A percentile compares a stretch with the other conserved stretches of the same genome.
Conservation (phyloP, 208 protist genomes). For the Phytomonas sp. region DNA sequence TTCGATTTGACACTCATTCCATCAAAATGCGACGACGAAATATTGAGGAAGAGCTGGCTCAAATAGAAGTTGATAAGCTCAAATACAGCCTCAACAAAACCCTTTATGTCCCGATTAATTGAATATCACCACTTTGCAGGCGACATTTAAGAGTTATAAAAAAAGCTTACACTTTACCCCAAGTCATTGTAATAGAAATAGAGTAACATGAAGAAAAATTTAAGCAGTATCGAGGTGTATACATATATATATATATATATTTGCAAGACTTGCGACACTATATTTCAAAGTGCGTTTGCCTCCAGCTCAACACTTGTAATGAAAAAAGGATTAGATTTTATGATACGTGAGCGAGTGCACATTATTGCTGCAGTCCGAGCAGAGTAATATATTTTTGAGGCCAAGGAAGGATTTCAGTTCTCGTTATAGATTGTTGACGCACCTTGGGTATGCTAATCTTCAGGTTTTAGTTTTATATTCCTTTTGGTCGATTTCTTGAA, state of each 20-base stretch:
- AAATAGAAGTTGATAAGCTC: conserved; percentile 48
- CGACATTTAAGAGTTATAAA: background rate
- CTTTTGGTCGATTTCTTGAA: background rate
- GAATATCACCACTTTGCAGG: background rate
- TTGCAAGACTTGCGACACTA: background rate
- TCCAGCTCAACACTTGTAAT: background rate
- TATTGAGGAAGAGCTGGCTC: conserved; percentile 66
- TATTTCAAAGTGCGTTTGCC: background rate
- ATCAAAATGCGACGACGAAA: conserved; percentile 41
- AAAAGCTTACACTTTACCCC: background rate
- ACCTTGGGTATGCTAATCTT: background rate
- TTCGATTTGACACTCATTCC: conserved; percentile 76
- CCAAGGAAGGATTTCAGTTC: background rate
- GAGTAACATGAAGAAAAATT: background rate
- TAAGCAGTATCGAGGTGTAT: background rate
- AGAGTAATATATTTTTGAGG: background rate
- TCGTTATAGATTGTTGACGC: background rate
- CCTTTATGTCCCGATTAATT: conserved; percentile 57
- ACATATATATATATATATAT: no score
- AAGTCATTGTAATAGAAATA: background rate
- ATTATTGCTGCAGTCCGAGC: background rate
- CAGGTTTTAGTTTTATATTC: background rate
- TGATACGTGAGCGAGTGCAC: background rate
- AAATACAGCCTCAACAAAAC: conserved; percentile 65
- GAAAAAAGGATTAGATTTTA: background rate